Evolutionary conservation across 2,329 filamentous ascomycete genomes (phyloP).

Genomic region (Chrysosporium queenslandicum): DNA sequence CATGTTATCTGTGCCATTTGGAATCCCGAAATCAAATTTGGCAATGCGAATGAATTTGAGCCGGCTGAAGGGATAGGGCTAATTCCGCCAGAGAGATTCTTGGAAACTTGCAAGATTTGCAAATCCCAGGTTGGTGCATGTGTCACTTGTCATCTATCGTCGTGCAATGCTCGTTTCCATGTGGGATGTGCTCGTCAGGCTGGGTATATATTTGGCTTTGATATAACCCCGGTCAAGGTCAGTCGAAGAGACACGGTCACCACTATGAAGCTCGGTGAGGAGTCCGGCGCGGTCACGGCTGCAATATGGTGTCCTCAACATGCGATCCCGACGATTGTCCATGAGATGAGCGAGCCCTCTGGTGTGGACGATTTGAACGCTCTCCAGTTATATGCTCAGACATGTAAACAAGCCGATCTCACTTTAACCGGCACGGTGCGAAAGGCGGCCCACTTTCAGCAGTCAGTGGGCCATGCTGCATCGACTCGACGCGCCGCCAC

Average conservation of each 20-base stretch:
- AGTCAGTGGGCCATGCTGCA: constrained; percentile 40
- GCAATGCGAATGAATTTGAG: constrained; percentile 68
- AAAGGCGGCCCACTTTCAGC: constrained; percentile 63
- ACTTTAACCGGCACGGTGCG: constrained; percentile 83
- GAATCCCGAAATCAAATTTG: constrained; percentile 88
- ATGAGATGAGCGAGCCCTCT: constrained; percentile 67
- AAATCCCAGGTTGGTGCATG: constrained; percentile 67
- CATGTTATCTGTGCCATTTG: constrained; percentile 89
- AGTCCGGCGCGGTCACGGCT: constrained; percentile 74
- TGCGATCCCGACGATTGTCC: constrained; percentile 59
- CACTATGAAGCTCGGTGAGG: constrained; percentile 69
- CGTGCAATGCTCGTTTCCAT: constrained; percentile 54
- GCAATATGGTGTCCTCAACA: constrained; percentile 90
- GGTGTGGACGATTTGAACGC: constrained; percentile 65
- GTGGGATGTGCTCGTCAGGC: constrained; percentile 81
- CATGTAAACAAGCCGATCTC: constrained; percentile 90
- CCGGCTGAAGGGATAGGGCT: constrained; percentile 83
- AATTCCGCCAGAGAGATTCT: constrained; percentile 62
- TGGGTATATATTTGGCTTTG: constrained; percentile 77
- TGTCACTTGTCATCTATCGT: constrained; percentile 60
- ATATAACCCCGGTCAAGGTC: constrained; percentile 79
- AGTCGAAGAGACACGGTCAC: constrained; percentile 72
- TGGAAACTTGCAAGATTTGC: constrained; percentile 75
- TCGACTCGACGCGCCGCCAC: constrained; percentile 40
- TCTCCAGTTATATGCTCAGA: constrained; percentile 74